Percentiles rank a stretch among this genome's conserved stretches.
phyloP scores from a whole-genome alignment of 2,329 filamentous ascomycete species.

The Ophiostoma ulmi region DNA sequence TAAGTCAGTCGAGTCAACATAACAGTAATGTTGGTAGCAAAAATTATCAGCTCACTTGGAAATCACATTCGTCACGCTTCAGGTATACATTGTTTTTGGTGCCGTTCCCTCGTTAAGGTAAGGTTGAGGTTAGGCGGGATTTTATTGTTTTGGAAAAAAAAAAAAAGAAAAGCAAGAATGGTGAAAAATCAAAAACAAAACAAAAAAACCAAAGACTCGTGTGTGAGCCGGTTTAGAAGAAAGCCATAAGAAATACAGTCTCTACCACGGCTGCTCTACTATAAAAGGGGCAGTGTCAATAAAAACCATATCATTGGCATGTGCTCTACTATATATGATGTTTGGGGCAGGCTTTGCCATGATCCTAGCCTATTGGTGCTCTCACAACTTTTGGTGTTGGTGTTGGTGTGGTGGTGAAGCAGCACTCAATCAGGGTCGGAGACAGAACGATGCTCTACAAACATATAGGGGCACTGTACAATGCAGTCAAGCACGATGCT shows the following conservation, averaged over 20 bases:
- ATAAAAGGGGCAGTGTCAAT: background rate
- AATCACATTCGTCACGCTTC: background rate
- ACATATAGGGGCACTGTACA: slow-evolving; percentile 2
- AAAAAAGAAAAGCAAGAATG: background rate
- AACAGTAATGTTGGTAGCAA: background rate
- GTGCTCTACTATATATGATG: background rate
- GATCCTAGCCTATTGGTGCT: background rate
- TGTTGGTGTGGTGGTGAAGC: background rate
- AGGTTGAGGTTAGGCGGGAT: background rate
- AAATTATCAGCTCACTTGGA: background rate
- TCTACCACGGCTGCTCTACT: background rate
- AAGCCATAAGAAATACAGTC: background rate
- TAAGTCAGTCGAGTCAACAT: background rate
- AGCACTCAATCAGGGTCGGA: background rate
- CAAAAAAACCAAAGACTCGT: background rate
- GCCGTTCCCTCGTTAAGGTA: background rate
- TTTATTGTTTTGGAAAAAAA: background rate
- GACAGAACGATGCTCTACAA: background rate
- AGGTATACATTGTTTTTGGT: background rate
- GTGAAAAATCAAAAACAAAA: background rate
- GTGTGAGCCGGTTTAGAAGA: background rate
- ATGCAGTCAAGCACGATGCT: background rate
- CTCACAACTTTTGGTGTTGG: background rate
- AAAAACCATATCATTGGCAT: background rate
- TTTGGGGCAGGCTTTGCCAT: background rate